Evolutionary conservation across 345 rosid species (phyloP).

Genomic region (Moringa oleifera): DNA sequence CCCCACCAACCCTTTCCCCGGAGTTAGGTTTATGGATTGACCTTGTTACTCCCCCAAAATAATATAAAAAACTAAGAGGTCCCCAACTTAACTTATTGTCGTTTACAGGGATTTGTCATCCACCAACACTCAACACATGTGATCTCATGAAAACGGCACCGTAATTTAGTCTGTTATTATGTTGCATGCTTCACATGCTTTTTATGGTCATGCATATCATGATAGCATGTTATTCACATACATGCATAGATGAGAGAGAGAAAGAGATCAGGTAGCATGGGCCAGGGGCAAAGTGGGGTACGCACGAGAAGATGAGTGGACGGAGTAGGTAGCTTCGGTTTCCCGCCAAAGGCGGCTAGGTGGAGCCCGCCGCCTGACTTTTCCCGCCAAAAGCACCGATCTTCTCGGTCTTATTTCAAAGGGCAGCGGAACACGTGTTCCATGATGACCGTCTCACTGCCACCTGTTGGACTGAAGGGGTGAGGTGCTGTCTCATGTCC

Average conservation of each 20-base stretch:
- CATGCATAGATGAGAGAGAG: not conserved
- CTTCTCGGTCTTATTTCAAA: slow-evolving; percentile 1
- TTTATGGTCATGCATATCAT: not conserved
- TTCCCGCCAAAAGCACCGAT: slow-evolving; percentile 31
- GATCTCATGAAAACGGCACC: too few relatives aligned
- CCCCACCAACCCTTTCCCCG: too few relatives aligned
- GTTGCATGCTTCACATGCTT: too few relatives aligned
- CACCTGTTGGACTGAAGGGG: not conserved
- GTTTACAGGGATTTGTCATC: not conserved
- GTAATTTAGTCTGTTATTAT: too few relatives aligned
- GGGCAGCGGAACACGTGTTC: slow-evolving; percentile 6
- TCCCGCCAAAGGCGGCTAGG: slow-evolving; percentile 38
- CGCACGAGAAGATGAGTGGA: slow-evolving; percentile 25
- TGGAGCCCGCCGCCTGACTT: slow-evolving; percentile 21
- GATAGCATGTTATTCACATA: not conserved
- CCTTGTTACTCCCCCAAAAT: too few relatives aligned
- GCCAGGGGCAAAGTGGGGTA: slow-evolving; percentile 10
- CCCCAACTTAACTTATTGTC: too few relatives aligned
- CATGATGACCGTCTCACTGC: not conserved
- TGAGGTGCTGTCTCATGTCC: not conserved
- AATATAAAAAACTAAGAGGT: too few relatives aligned
- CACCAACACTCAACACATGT: slow-evolving; percentile 5
- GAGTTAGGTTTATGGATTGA: too few relatives aligned
- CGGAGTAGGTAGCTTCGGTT: slow-evolving; percentile 17
- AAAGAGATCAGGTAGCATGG: not conserved